Conservation (phyloP, 2,329 filamentous ascomycete genomes). For the Penicillium brasilianum region DNA sequence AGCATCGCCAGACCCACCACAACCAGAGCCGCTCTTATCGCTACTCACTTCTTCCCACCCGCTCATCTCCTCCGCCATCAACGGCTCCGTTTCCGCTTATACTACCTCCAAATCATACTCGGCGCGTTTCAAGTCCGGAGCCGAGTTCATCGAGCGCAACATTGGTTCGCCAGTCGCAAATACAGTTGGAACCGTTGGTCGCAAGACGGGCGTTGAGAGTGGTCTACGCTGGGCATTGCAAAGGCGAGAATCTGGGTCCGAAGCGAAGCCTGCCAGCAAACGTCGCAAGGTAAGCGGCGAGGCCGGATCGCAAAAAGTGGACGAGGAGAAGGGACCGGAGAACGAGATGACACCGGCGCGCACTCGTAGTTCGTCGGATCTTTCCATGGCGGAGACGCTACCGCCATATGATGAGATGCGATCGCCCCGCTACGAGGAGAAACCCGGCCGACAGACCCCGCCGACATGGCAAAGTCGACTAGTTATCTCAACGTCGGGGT, state of each 20-base stretch:
- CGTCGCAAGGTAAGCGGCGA: slow-evolving; percentile 52
- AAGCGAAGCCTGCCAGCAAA: slow-evolving; percentile 44
- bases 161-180: slow-evolving; percentile 81
- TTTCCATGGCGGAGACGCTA: slow-evolving; percentile 73
- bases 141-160: slow-evolving; percentile 87
- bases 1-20: slow-evolving; percentile 47
- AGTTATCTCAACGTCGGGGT: slow-evolving; percentile 86
- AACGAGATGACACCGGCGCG: slow-evolving; percentile 27
- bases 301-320: slow-evolving; percentile 44
- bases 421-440: slow-evolving; percentile 71
- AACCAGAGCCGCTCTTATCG: slow-evolving; percentile 80
- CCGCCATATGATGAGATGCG: slow-evolving; percentile 82
- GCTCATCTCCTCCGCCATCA: slow-evolving; percentile 81
- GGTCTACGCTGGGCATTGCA: slow-evolving; percentile 82
- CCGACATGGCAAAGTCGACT: slow-evolving; percentile 77
- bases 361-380: slow-evolving; percentile 63
- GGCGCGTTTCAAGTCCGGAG: slow-evolving; percentile 84
- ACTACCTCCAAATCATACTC: slow-evolving; percentile 88
- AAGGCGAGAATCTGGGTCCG: slow-evolving; percentile 43
- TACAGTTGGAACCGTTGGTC: slow-evolving; percentile 81
- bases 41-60: slow-evolving; percentile 89
- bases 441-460: slow-evolving; percentile 39
- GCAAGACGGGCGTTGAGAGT: slow-evolving; percentile 85
- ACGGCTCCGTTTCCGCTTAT: slow-evolving; percentile 83
- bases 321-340: slow-evolving; percentile 52